These are phyloP conservation scores for Aspergillus fructus DNA, from an alignment of 2,329 filamentous ascomycete genomes.

Conservation along the genomic window DNA sequence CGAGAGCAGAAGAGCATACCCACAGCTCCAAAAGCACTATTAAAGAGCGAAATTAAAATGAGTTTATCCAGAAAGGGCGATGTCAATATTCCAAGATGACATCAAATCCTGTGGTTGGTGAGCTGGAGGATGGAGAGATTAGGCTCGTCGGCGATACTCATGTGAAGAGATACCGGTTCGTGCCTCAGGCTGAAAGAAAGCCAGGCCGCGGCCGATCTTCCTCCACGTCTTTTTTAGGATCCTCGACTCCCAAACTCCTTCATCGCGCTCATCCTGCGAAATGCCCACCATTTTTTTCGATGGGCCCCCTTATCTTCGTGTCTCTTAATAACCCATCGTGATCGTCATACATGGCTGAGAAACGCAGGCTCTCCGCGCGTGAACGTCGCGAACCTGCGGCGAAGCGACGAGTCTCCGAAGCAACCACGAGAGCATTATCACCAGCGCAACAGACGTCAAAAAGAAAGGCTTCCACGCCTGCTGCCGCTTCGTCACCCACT, in stretches of 20 bases:
- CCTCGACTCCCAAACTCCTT: conserved; percentile 11
- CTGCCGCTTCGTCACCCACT: conserved; percentile 23
- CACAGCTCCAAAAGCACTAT: neutral
- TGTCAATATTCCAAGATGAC: neutral
- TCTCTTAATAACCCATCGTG: conserved; percentile 7
- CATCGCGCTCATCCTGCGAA: conserved; percentile 1
- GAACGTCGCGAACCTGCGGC: conserved; percentile 45
- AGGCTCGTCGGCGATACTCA: neutral
- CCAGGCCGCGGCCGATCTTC: neutral
- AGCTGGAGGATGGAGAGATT: neutral
- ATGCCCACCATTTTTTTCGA: conserved; percentile 7
- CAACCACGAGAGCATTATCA: conserved; percentile 25
- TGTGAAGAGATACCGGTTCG: neutral
- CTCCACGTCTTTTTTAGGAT: neutral
- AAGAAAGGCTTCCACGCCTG: conserved; percentile 36
- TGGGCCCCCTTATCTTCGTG: neutral
- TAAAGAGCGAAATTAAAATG: neutral
- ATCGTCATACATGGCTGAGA: conserved; percentile 37
- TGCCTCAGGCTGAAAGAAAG: conserved; percentile 5
- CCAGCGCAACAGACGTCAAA: conserved; percentile 26
- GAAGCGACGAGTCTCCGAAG: conserved; percentile 45
- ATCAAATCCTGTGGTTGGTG: neutral
- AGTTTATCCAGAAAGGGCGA: neutral
- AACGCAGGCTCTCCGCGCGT: conserved; percentile 44
- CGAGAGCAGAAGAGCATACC: neutral